Conservation (phyloP, 352 stramenopile genomes). For the Pythium volutum region DNA sequence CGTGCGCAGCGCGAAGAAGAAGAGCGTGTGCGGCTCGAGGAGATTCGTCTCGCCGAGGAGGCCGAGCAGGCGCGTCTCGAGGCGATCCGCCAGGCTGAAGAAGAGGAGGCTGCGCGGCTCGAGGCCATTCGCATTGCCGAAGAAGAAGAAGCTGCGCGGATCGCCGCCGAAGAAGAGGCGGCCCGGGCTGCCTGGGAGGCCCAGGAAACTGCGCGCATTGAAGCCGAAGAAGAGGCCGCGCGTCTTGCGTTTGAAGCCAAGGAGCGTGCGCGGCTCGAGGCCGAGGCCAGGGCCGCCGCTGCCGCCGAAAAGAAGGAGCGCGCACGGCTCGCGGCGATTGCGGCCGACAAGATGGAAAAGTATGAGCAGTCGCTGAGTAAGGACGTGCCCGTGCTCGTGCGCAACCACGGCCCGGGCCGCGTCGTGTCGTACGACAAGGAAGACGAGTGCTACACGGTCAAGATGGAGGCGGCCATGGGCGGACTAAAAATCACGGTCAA, state of each 20-base stretch:
- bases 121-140: conserved; percentile 25
- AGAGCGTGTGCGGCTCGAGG: conserved; percentile 25
- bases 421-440: conserved; percentile 80
- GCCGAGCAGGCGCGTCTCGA: conserved; percentile 25
- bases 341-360: conserved; percentile 71
- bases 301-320: conserved; percentile 48
- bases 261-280: conserved; percentile 46
- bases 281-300: conserved; percentile 36
- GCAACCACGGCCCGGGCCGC: conserved; percentile 60
- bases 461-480: conserved; percentile 61
- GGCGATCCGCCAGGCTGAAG: conserved; percentile 16
- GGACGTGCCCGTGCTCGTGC: conserved; percentile 83
- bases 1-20: conserved; percentile 29
- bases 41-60: conserved; percentile 26
- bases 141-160: conserved; percentile 23
- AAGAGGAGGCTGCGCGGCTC: conserved; percentile 19
- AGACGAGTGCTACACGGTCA: conserved; percentile 71
- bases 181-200: conserved; percentile 16
- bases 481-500: conserved; percentile 71
- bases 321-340: conserved; percentile 41
- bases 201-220: conserved; percentile 20
- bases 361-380: conserved; percentile 86
- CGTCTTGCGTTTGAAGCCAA: conserved; percentile 29
- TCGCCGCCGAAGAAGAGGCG: conserved; percentile 29
- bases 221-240: conserved; percentile 28